Conservation (phyloP, 1,139 yeast genomes). For the Geotrichum klebahnii region DNA sequence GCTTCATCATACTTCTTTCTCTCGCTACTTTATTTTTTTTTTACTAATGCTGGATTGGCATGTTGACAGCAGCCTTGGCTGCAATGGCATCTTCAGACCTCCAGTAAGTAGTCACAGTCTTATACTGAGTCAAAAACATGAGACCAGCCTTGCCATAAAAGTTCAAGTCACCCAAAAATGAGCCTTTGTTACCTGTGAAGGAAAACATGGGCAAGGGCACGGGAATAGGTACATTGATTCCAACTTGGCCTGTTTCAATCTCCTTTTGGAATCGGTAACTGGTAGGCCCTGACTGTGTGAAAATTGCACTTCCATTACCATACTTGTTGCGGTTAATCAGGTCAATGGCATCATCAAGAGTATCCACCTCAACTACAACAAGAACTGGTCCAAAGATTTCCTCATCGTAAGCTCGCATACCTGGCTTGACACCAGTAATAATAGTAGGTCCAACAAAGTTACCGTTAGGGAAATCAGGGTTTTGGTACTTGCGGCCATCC, state of each 20-base stretch:
- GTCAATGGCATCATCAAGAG: constrained; percentile 68
- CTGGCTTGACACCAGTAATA: constrained; percentile 59
- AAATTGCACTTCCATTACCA: constrained; percentile 72
- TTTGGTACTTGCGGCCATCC: constrained; percentile 59
- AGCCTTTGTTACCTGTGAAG: constrained; percentile 73
- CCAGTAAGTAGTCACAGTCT: constrained; percentile 73
- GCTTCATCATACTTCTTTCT: neutral
- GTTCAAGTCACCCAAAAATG: constrained; percentile 74
- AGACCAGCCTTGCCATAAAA: constrained; percentile 75
- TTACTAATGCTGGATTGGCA: constrained; percentile 35
- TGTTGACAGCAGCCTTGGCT: constrained; percentile 55
- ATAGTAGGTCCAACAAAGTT: constrained; percentile 74
- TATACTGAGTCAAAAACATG: constrained; percentile 68
- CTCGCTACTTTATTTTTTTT: neutral
- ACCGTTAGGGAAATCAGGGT: constrained; percentile 57
- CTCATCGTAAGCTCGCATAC: constrained; percentile 67
- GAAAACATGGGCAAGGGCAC: constrained; percentile 81
- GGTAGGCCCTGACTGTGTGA: constrained; percentile 65
- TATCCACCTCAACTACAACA: constrained; percentile 58
- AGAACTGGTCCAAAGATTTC: constrained; percentile 78
- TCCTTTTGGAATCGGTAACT: constrained; percentile 68
- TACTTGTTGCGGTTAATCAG: constrained; percentile 61
- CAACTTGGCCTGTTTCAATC: constrained; percentile 74
- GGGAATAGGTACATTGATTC: constrained; percentile 79
- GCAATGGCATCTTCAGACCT: constrained; percentile 53